Evolutionary conservation across 306 rosid genomes (phyloP).

Genomic region (Cucurbita ficifolia): DNA sequence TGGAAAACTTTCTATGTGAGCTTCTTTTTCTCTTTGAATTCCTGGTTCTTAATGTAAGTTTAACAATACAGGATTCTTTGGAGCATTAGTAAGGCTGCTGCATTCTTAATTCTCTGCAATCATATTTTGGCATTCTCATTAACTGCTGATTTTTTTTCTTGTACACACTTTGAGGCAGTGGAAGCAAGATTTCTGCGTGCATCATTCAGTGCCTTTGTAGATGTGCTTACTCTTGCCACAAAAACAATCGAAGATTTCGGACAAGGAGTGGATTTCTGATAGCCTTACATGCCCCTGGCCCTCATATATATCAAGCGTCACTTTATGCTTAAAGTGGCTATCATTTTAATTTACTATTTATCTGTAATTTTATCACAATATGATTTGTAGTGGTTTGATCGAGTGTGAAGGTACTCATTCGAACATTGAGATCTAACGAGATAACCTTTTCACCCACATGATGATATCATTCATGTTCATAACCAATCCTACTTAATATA

Average conservation of each 20-base stretch:
- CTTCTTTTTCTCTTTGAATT: background rate
- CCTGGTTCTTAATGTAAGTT: background rate
- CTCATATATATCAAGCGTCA: background rate
- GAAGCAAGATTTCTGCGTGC: slow-evolving; percentile 93
- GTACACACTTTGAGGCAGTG: slow-evolving; percentile 74
- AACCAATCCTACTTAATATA: no score
- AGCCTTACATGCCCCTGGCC: background rate
- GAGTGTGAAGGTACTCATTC: background rate
- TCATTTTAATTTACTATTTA: background rate
- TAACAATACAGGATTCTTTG: background rate
- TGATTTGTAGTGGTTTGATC: background rate
- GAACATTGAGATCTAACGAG: background rate
- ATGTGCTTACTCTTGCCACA: slow-evolving; percentile 58
- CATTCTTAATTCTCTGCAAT: background rate
- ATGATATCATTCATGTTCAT: background rate
- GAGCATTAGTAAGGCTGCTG: background rate
- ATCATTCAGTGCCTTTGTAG: slow-evolving; percentile 70
- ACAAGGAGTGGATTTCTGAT: slow-evolving; percentile 37
- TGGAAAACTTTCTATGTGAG: slow-evolving; percentile 74
- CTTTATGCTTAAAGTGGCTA: background rate
- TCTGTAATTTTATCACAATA: background rate
- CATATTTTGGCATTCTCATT: background rate
- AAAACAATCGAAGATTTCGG: slow-evolving; percentile 83
- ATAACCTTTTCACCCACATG: background rate
- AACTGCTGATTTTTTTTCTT: no score